Evolutionary conservation across 2,329 filamentous ascomycete species (phyloP).

Genomic region (Penicillium sp.): DNA sequence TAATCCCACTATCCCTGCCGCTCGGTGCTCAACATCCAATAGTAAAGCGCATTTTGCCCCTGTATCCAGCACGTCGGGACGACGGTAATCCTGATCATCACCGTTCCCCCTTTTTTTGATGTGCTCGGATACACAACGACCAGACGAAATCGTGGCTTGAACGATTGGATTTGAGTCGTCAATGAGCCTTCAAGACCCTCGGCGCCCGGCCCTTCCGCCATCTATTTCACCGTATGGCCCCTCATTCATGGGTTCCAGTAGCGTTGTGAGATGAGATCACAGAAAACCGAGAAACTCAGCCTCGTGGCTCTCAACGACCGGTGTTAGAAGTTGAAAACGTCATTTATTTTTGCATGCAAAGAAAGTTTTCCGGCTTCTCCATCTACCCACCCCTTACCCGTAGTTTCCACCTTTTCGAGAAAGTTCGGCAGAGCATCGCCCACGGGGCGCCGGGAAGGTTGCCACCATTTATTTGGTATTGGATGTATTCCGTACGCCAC

Average conservation of each 20-base stretch:
- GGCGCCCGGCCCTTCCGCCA: too few species aligned
- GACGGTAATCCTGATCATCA: conserved; percentile 15
- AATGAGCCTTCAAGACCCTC: neutral
- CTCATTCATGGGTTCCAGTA: too few species aligned
- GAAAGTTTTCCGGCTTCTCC: conserved; percentile 8
- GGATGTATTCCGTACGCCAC: too few species aligned
- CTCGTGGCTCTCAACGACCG: conserved; percentile 7
- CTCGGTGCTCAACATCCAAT: conserved; percentile 16
- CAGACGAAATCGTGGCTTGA: too few species aligned
- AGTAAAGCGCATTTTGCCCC: neutral
- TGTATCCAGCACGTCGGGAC: conserved; percentile 13
- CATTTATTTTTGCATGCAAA: too few species aligned
- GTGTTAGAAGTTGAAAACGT: conserved; percentile 14
- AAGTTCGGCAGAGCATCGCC: conserved; percentile 18
- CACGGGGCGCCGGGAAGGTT: conserved; percentile 6
- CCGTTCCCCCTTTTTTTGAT: conserved; percentile 10
- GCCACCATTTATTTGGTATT: conserved; percentile 1
- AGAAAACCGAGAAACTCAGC: too few species aligned
- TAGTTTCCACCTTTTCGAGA: conserved; percentile 21
- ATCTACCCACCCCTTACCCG: conserved; percentile 3
- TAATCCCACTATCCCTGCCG: conserved; percentile 19
- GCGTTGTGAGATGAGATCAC: too few species aligned
- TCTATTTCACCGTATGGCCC: too few species aligned
- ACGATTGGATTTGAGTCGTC: too few species aligned
- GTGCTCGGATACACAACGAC: conserved; percentile 4